Evolutionary conservation across 1,139 yeast species (phyloP), one percentile per base, ranked within the genome.

Genomic region (Pichia sp.): DNA sequence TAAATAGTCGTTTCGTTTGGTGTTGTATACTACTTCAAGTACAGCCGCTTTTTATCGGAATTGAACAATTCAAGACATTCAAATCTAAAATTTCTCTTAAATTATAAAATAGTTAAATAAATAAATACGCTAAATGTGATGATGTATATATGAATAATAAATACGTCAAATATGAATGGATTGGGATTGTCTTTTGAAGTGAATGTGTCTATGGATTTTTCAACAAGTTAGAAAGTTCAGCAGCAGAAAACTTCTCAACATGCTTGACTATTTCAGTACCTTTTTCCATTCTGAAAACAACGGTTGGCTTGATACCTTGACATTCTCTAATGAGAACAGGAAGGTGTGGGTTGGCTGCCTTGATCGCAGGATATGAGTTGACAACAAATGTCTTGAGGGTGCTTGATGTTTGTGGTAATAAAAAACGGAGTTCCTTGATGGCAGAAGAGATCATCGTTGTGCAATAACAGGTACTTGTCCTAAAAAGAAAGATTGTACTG

Each of bases 251-350:
- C 16, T 52, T 54, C 5, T 55, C 55, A 28, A 62, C 55, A 43
- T 51, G 58, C 39, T 58, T 58, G 48, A 58, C 59, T 31, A 61
- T 54, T 50, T 63, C 67, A 28, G 55, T 51, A 41, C 67, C 67
- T 39, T 61, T 60, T 11, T 57, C 61, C 5, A 81, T 80, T 61
- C 95, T 78, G 39, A 88, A 85, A 48, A 80, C 82, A 45, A 83
- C 73, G 48, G 80, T 73, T 38, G 95, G 94, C 41, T 81, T 73
- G 47, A 82, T 73, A 44, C 87, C 88, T 49, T 70, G 69, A 44
- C 87, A 78, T 66, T 85, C 95, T 65, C 95, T 79, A 55, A 85
- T 73, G 59, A 85, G 72, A 48, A 85, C 77, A 27, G 92, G 94
- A 38, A 82, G 68, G 38, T 71, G 60, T 36, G 81, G 81, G 56